A percentile compares a stretch with the other conserved stretches of the same genome.
Evolutionary conservation across 805 yeast genomes (phyloP).

Genomic region (Yarrowia osloensis): DNA sequence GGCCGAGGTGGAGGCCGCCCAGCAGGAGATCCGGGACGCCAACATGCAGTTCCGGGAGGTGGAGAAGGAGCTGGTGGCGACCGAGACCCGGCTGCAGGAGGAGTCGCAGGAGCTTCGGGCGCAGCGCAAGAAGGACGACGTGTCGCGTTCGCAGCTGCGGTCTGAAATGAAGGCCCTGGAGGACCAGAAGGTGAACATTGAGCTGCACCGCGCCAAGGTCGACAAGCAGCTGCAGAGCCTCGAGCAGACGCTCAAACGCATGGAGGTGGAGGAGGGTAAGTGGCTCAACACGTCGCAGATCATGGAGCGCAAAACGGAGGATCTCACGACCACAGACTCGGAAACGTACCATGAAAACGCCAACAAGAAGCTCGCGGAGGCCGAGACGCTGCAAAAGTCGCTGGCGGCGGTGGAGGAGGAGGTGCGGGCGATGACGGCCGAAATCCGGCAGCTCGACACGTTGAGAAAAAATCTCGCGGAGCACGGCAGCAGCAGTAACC

Average conservation of each 20-base stretch:
- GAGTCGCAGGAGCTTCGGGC: slow-evolving; percentile 41
- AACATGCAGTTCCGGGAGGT: background rate
- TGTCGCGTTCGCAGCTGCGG: slow-evolving; percentile 41
- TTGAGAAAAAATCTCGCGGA: background rate
- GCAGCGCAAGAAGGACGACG: slow-evolving; percentile 40
- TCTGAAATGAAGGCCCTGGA: slow-evolving; percentile 45
- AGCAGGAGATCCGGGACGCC: slow-evolving; percentile 40
- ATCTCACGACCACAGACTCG: slow-evolving; percentile 32
- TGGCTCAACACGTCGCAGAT: slow-evolving; percentile 22
- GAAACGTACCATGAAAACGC: slow-evolving; percentile 34
- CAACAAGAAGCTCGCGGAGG: slow-evolving; percentile 27
- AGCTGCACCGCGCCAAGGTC: slow-evolving; percentile 40
- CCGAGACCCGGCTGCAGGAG: slow-evolving; percentile 37
- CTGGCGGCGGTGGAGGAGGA: slow-evolving; percentile 10
- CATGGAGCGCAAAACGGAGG: slow-evolving; percentile 31
- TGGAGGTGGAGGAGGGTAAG: slow-evolving; percentile 20
- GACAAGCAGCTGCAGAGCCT: slow-evolving; percentile 37
- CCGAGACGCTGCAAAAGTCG: background rate
- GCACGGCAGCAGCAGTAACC: background rate
- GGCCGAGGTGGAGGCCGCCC: slow-evolving; percentile 43
- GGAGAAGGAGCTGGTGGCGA: slow-evolving; percentile 36
- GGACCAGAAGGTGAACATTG: slow-evolving; percentile 44
- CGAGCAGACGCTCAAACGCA: slow-evolving; percentile 34
- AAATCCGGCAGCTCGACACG: background rate
- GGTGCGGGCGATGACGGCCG: background rate